Percentiles rank a stretch among this genome's conserved stretches.
Evolutionary conservation across 352 stramenopile genomes (phyloP).

Genomic region (Pythium brassicae): DNA sequence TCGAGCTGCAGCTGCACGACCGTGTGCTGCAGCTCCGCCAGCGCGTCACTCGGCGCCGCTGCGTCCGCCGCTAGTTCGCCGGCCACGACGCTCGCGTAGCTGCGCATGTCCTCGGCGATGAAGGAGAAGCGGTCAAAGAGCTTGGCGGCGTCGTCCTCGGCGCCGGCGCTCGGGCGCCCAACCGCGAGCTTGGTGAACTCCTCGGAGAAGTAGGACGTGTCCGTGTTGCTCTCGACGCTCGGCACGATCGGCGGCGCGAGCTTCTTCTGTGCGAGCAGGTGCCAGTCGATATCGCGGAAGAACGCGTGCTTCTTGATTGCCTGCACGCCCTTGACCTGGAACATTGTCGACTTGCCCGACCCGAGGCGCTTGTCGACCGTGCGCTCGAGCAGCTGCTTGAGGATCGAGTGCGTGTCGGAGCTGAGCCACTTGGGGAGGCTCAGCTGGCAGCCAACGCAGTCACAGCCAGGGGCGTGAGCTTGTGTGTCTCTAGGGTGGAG

Average conservation of each 20-base stretch:
- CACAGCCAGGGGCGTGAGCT: background rate
- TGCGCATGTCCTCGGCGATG: conserved; percentile 51
- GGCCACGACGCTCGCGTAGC: conserved; percentile 46
- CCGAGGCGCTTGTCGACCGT: conserved; percentile 94
- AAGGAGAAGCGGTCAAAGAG: conserved; percentile 78
- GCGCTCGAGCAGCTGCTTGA: conserved; percentile 96
- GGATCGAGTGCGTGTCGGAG: conserved; percentile 88
- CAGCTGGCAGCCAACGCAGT: conserved; percentile 22
- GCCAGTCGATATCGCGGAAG: conserved; percentile 93
- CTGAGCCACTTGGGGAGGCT: conserved; percentile 78
- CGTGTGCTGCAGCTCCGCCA: background rate
- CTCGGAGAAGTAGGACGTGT: conserved; percentile 93
- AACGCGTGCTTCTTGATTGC: conserved; percentile 96
- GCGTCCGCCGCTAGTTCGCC: background rate
- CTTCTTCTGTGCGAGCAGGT: conserved; percentile 89
- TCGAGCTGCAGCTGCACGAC: conserved; percentile 1
- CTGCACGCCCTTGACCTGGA: conserved; percentile 95
- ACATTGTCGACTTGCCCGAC: conserved; percentile 95
- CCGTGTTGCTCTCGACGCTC: conserved; percentile 81
- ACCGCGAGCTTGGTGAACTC: conserved; percentile 83
- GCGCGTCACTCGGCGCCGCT: background rate
- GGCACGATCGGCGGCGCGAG: conserved; percentile 87
- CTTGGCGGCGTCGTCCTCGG: conserved; percentile 31
- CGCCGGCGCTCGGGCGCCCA: conserved; percentile 44
- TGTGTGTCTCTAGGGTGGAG: background rate